A percentile compares a stretch with the other conserved stretches of the same genome.
Conservation (phyloP, 75 land plant genomes). For the Cupressus sempervirens region DNA sequence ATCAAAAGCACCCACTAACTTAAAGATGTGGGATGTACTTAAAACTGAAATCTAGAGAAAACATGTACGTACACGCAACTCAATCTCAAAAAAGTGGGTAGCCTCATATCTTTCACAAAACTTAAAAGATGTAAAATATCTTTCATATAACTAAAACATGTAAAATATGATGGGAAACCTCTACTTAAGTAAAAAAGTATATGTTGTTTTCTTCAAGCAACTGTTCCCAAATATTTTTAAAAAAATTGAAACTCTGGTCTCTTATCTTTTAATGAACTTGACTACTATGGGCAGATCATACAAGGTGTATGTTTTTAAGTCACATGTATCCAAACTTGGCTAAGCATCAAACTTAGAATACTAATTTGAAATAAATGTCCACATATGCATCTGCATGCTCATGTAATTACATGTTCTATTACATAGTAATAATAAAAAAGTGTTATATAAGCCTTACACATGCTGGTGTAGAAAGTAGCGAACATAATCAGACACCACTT, state of each 20-base stretch:
- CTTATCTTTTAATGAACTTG: not conserved
- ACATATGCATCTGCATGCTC: not conserved
- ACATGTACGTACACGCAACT: not conserved
- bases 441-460: slow-evolving; percentile 55
- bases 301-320: not conserved
- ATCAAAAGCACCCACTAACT: not conserved
- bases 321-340: not conserved
- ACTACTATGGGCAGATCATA: not conserved
- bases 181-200: no score
- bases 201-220: not conserved
- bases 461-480: slow-evolving; percentile 94
- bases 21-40: not conserved
- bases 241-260: not conserved
- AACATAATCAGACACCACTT: slow-evolving; percentile 83
- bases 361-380: not conserved
- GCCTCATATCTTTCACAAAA: not conserved
- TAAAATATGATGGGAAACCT: not conserved
- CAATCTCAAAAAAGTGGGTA: not conserved
- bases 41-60: not conserved
- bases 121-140: not conserved
- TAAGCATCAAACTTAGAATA: not conserved
- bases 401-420: not conserved
- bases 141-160: not conserved
- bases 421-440: not conserved
- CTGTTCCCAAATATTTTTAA: not conserved